A percentile compares a stretch with the other conserved stretches of the same genome.
phyloP scores from a whole-genome alignment of 176 grass and related monocot genomes.

The maize (Zea mays) region Zm-B73-REFERENCE-NAM-5.0 NC_050099.1:74444501-74445000 shows the following conservation, averaged over 20 bases:
- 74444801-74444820: background rate
- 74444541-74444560: conserved; percentile 14
- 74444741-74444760: background rate
- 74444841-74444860: background rate
- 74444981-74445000: background rate
- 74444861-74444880: background rate
- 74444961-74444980: background rate
- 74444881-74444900: background rate
- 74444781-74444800: background rate
- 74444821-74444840: background rate
- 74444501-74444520: conserved; percentile 58
- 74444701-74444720: no score
- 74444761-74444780: background rate
- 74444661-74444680: conserved; percentile 88
- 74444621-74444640: conserved; percentile 67
- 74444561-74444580: background rate
- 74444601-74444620: conserved; percentile 6
- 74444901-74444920: background rate
- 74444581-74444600: background rate
- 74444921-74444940: background rate
- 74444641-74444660: conserved; percentile 89
- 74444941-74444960: background rate
- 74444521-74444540: conserved; percentile 47
- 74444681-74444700: conserved; percentile 69
- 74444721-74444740: background rate